Evolutionary conservation across 106 monocot species (phyloP).

Genomic region (Acanthochlamys bracteata): DNA sequence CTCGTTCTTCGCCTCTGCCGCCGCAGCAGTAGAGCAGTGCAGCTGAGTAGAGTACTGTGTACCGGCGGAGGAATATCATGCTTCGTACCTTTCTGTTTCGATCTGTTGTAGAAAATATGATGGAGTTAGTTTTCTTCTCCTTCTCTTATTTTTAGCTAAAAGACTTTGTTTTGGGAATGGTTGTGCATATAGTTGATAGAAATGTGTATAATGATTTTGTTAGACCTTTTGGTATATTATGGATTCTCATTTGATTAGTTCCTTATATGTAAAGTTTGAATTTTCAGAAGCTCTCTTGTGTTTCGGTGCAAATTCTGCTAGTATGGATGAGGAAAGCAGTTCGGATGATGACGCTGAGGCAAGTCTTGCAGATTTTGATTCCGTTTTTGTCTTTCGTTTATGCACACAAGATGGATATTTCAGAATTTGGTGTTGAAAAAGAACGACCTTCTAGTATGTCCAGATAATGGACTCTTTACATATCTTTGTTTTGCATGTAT

Average conservation of each 20-base stretch:
- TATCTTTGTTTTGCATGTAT: too few relatives aligned
- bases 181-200: too few relatives aligned
- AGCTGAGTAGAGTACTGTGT: neutral
- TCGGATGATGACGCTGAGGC: slow-evolving; percentile 39
- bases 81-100: slow-evolving; percentile 30
- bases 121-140: slow-evolving; percentile 26
- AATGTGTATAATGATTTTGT: too few relatives aligned
- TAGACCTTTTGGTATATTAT: too few relatives aligned
- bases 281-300: slow-evolving; percentile 81
- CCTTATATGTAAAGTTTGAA: slow-evolving; percentile 30
- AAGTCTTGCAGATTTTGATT: neutral
- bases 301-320: slow-evolving; percentile 80
- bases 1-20: neutral
- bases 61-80: neutral
- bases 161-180: too few relatives aligned
- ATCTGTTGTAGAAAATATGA: slow-evolving; percentile 39
- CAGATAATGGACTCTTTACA: too few relatives aligned
- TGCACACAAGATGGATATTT: too few relatives aligned
- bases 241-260: neutral
- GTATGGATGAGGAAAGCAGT: slow-evolving; percentile 49
- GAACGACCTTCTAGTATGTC: too few relatives aligned
- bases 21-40: neutral
- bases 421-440: too few relatives aligned
- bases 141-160: too few relatives aligned
- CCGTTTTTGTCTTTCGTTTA: too few relatives aligned